phyloP scores from a whole-genome alignment of 1,284 basidiomycete species.

The Leccinum glutinopallens region DNA sequence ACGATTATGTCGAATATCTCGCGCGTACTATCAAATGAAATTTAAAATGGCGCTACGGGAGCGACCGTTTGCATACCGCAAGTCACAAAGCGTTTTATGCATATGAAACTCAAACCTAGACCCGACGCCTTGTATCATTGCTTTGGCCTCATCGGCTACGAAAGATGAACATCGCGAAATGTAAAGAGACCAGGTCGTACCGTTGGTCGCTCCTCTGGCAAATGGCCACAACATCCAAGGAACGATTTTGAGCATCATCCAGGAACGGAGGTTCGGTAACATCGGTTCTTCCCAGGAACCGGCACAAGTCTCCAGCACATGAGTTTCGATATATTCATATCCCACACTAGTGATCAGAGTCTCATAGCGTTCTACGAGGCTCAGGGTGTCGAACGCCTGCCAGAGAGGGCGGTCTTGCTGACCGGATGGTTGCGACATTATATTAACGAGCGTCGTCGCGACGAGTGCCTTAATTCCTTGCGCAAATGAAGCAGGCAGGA shows the following conservation, averaged over 20 bases:
- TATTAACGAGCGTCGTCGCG: slow-evolving; percentile 53
- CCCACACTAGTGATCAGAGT: slow-evolving; percentile 81
- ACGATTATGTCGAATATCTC: slow-evolving; percentile 97
- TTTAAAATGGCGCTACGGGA: neutral
- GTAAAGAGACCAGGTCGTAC: slow-evolving; percentile 41
- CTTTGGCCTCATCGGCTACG: slow-evolving; percentile 67
- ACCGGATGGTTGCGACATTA: slow-evolving; percentile 33
- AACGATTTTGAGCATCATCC: slow-evolving; percentile 79
- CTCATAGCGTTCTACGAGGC: slow-evolving; percentile 84
- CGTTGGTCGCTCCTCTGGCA: slow-evolving; percentile 59
- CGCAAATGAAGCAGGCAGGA: slow-evolving; percentile 66
- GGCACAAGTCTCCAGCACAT: slow-evolving; percentile 67
- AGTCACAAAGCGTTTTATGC: slow-evolving; percentile 84
- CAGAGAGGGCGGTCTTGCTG: slow-evolving; percentile 48
- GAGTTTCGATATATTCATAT: slow-evolving; percentile 80
- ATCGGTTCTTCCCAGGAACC: slow-evolving; percentile 72
- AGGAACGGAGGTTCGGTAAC: slow-evolving; percentile 62
- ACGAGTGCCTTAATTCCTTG: slow-evolving; percentile 65
- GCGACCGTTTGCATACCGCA: slow-evolving; percentile 59
- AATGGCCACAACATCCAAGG: slow-evolving; percentile 85
- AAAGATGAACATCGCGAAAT: slow-evolving; percentile 25
- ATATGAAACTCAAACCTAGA: slow-evolving; percentile 90
- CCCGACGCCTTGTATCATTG: slow-evolving; percentile 79
- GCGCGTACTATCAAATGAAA: slow-evolving; percentile 57
- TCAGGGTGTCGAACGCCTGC: slow-evolving; percentile 71